Base-by-base conservation (phyloP, 257 asterid genomes). In the Agastache rugosa region DNA sequence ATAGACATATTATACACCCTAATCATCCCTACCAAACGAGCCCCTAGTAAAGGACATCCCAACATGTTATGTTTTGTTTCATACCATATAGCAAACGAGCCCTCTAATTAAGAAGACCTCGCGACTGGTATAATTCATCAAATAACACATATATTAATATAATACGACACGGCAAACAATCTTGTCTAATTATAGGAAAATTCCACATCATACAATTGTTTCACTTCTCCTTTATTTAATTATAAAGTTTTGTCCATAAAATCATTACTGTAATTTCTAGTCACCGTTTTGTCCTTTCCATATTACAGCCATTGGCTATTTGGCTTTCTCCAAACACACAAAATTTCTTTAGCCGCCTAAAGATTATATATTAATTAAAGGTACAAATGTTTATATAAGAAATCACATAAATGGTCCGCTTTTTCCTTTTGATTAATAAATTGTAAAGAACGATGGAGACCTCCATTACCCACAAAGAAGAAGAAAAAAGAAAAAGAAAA, bases 201-300 rank as follows among this genome's bases (percentile, higher is more conserved):
- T 31, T 48, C 11, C 69, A 45, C 37, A 34, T 35, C 22, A 29
- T 60, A 45, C 19, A 47, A 51, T 72, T 59, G 23, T 17, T 31
- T 61, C 29, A 31, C 60, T 44, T 59, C 31, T 59, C 54, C 51
- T 58, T 41, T 25, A 17, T 48, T 3, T 5, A 8, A 8, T 39
- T 39, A 51, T 41, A 61, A 44, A 71, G 2, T 54, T 42, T 7
- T 9, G 5, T 16, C 35, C 55, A 55, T 19, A 55, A 63, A 48
- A 67, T 42, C 15, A 60, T 16, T 68, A 47, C 58, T 56, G 50
- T 45, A 45, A 45, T 69, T 75, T 79, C 20, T 55, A 59, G 77
- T 79, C 80, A 75, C 77, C 70, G 50, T 68, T 74, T 75, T 75
- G 77, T 78, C 82, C 17, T 75, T 55, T 69, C 69, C 31, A 62